Percentiles rank a stretch among this genome's conserved stretches.
phyloP scores from a whole-genome alignment of 768 basidiomycete genomes.

The Lyophyllum semitale region DNA sequence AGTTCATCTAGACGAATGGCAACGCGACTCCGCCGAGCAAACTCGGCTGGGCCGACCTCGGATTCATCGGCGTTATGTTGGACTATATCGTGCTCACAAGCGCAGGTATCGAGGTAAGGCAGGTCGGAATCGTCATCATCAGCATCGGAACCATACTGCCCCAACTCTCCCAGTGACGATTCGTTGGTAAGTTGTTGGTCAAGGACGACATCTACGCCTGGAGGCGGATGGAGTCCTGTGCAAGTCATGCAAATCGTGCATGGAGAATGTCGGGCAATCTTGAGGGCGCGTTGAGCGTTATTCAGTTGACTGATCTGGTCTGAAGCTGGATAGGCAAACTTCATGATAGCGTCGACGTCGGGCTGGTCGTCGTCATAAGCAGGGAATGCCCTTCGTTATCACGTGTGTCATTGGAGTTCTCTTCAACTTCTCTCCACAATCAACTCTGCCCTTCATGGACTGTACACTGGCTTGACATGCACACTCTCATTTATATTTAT shows the following conservation, averaged over 20 bases:
- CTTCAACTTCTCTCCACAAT: neutral
- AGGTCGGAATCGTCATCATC: slow-evolving; percentile 62
- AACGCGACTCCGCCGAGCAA: slow-evolving; percentile 69
- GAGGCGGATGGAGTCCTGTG: slow-evolving; percentile 67
- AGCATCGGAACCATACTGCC: slow-evolving; percentile 72
- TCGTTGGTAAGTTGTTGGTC: slow-evolving; percentile 48
- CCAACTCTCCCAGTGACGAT: slow-evolving; percentile 54
- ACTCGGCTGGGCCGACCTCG: slow-evolving; percentile 60
- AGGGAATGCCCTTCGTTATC: too few species aligned
- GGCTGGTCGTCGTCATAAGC: neutral
- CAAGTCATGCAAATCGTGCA: slow-evolving; percentile 73
- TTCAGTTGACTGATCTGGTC: slow-evolving; percentile 49
- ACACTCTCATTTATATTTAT: slow-evolving; percentile 11
- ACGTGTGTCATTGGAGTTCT: too few species aligned
- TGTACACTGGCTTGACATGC: neutral
- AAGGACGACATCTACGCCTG: slow-evolving; percentile 56
- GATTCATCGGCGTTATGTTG: slow-evolving; percentile 69
- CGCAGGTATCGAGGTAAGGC: slow-evolving; percentile 60
- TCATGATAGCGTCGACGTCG: slow-evolving; percentile 41
- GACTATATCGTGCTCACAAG: slow-evolving; percentile 66
- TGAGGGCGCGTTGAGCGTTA: slow-evolving; percentile 57
- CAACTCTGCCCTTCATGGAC: neutral
- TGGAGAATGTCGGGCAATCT: slow-evolving; percentile 80
- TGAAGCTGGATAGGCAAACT: slow-evolving; percentile 68
- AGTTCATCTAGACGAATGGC: slow-evolving; percentile 83